Base-by-base conservation (phyloP, 2,329 filamentous ascomycete genomes). In the Diaporthe humulicola region DNA sequence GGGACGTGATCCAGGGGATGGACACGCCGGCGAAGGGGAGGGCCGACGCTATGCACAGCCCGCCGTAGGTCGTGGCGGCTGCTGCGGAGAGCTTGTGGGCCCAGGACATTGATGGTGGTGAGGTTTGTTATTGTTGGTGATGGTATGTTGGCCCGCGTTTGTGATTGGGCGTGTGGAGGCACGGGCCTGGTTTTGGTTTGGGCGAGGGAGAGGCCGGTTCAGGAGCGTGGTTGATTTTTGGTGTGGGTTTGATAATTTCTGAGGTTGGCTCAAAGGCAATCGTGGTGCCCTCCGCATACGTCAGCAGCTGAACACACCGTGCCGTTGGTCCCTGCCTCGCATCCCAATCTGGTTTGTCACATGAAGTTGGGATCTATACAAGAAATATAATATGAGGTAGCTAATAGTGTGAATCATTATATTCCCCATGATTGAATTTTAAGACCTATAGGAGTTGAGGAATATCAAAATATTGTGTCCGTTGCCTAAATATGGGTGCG, bases 11-110 rank as follows among this genome's bases (percentile, higher is more conserved):
- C 40, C 48, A 76, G 1, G 79, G 79, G 58, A 78, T 77, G 5
- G 79, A 76, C 15, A 79, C 72, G 36, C 79, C 77, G 33, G 78
- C 66, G 40, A 80, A 78, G 14, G 78, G 78, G 42, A 78, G 72
- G 25, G 78, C 77, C 9, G 77, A 79, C 40, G 71, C 42, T 73
- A 79, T 77, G 48, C 77, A 80, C 8, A 79, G 76, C 14, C 54
- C 69, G 58, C 78, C 78, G 69, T 78, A 80, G 64, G 54, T 14
- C 30, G 56, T 71, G 10, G 54, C 22, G 69, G 69, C 54, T 71
- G 69, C 69, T 60, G 52, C 15, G 69, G 69, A 71, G 52, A 71
- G 69, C 40, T 28, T 71, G n/a, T 58, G 69, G 40, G 69, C 69
- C 69, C 69, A 71, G 28, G 69, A 71, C 69, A 71, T 71, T 48